phyloP scores from a whole-genome alignment of 2,329 filamentous ascomycete genomes.

The Claviceps maximensis region DNA sequence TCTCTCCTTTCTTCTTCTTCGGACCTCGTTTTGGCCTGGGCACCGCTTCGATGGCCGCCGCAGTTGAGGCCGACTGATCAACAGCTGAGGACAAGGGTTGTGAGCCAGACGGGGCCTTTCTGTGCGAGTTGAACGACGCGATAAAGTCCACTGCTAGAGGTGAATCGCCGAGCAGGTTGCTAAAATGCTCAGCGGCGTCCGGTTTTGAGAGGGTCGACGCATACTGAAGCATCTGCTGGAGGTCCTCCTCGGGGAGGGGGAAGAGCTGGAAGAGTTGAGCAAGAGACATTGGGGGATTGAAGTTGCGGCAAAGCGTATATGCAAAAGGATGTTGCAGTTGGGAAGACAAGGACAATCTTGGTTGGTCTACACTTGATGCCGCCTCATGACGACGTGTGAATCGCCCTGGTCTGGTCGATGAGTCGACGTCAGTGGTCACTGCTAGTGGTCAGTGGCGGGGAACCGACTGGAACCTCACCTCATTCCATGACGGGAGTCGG shows the following conservation, averaged over 20 bases:
- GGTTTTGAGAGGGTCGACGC: constrained; percentile 61
- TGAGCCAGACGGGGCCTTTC: constrained; percentile 25
- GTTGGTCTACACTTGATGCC: neutral
- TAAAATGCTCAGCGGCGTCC: constrained; percentile 72
- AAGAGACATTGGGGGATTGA: constrained; percentile 32
- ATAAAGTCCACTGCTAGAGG: constrained; percentile 65
- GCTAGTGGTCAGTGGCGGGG: neutral
- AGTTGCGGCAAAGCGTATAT: neutral
- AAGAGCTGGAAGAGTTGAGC: constrained; percentile 67
- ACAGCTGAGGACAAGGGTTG: constrained; percentile 5
- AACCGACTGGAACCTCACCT: neutral
- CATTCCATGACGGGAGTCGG: too few species aligned
- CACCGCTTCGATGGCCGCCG: constrained; percentile 25
- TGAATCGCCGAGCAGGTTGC: constrained; percentile 77
- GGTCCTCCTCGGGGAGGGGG: constrained; percentile 70
- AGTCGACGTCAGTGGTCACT: neutral
- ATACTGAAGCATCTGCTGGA: constrained; percentile 77
- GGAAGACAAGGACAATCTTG: neutral
- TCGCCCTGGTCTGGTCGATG: too few species aligned
- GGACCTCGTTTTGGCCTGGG: constrained; percentile 34
- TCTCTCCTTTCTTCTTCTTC: constrained; percentile 44
- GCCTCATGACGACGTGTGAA: neutral
- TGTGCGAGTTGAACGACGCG: constrained; percentile 62
- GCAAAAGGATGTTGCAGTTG: neutral
- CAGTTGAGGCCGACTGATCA: neutral